Evolutionary conservation across 2,329 filamentous ascomycete species (phyloP), one percentile per base, ranked within the genome.

Genomic region (Aureobasidium sp.): DNA sequence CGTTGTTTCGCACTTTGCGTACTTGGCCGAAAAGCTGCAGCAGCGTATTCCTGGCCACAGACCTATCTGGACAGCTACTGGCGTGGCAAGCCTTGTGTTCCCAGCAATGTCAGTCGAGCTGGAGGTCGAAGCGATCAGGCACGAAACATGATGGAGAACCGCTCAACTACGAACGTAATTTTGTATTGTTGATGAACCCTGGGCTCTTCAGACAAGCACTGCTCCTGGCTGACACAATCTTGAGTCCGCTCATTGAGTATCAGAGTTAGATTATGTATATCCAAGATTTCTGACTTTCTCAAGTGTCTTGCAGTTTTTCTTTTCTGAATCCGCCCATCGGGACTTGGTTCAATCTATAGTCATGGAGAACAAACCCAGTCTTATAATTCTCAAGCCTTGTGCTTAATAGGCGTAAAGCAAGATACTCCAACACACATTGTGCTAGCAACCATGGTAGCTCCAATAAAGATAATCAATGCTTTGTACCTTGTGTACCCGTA

Each of bases 401-500:
- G 3, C 22, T 25, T 25, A 3, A 25, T 25, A 25, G 22, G 22
- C 22, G 22, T 25, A 25, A 25, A 25, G 22, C 22, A 39, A 6
- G 37, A 39, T 14, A 45, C 3, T 17, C 29, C 42, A 25, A 51
- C 27, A 42, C 34, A 49, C 5, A 22, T 17, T 3, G 62, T 36
- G 17, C 45, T 53, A 17, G 42, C 29, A 7, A 48, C n/a, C 58
- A 55, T 60, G 6, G 48, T 65, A 2, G 56, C 63, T n/a, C 67
- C 68, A 1, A 66, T 67, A 37, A 70, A 69, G 17, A 68, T 29
- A 9, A 69, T 57, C 20, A 67, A 51, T 8, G 36, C 22, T 20
- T 63, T 63, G 57, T 67, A 70, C 20, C 45, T 65, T 27, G 12
- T 61, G 3, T 44, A 45, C 0, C 66, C 67, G 56, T 68, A 69